These are phyloP conservation scores for Paramecium sonneborni DNA, from an alignment of 73 alveolate genomes.

Conservation along the genomic window DNA sequence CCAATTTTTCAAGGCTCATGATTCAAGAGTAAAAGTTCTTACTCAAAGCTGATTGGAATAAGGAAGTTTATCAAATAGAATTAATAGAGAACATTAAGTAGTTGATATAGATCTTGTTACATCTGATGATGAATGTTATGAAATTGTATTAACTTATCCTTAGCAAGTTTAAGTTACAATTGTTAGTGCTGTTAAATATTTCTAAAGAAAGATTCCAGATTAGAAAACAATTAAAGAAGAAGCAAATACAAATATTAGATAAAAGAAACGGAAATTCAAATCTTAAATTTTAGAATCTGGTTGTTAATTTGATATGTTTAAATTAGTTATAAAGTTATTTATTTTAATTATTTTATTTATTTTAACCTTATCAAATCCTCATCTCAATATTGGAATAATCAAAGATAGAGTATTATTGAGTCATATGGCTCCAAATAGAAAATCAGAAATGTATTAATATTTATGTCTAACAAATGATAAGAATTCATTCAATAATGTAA, in stretches of 20 bases:
- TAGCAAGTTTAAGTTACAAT: not conserved
- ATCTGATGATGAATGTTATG: slow-evolving; percentile 47
- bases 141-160: not conserved
- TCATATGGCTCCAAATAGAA: slow-evolving; percentile 39
- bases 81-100: not conserved
- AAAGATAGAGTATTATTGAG: not conserved
- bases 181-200: not conserved
- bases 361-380: slow-evolving; percentile 34
- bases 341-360: too few species aligned
- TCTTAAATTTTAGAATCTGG: not conserved
- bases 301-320: not conserved
- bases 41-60: not conserved
- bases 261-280: not conserved
- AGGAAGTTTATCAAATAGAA: not conserved
- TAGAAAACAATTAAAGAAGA: not conserved
- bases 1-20: not conserved
- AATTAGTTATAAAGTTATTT: not conserved
- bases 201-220: not conserved
- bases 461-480: not conserved
- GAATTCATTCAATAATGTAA: not conserved
- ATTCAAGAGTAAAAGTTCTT: not conserved
- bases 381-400: not conserved
- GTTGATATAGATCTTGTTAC: not conserved
- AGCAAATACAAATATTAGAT: not conserved
- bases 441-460: not conserved